Conservation (phyloP, 306 rosid genomes). For the Rosa multiflora region DNA sequence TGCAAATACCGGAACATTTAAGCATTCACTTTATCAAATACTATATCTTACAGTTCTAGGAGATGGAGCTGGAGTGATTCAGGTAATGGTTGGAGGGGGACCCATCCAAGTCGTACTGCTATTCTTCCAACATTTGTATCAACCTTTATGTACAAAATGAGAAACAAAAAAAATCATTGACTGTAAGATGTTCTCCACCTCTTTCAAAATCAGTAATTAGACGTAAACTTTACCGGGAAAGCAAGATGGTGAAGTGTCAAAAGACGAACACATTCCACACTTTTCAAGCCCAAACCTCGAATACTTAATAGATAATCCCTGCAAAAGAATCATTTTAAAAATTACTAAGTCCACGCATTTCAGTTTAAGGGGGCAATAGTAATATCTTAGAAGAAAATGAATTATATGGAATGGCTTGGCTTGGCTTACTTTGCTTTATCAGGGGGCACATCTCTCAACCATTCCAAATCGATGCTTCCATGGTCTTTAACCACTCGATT, state of each 20-base stretch:
- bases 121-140: slow-evolving; percentile 99
- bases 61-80: slow-evolving; percentile 87
- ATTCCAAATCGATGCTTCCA: slow-evolving; percentile 86
- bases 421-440: slow-evolving; percentile 70
- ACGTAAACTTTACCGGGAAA: slow-evolving; percentile 74
- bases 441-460: slow-evolving; percentile 92
- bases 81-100: slow-evolving; percentile 93
- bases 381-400: slow-evolving; percentile 17
- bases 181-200: slow-evolving; percentile 22
- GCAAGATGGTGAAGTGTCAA: slow-evolving; percentile 92
- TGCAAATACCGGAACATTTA: slow-evolving; percentile 9
- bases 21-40: slow-evolving; percentile 10
- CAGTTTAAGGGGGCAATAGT: slow-evolving; percentile 14
- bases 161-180: slow-evolving; percentile 26
- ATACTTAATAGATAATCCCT: slow-evolving; percentile 86
- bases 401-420: slow-evolving; percentile 26
- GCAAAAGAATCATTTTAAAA: slow-evolving; percentile 28
- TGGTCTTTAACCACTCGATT: slow-evolving; percentile 78
- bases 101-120: slow-evolving; percentile 99
- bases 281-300: slow-evolving; percentile 85
- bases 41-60: slow-evolving; percentile 68
- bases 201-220: slow-evolving; percentile 17
- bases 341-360: slow-evolving; percentile 1
- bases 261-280: slow-evolving; percentile 95
- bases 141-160: slow-evolving; percentile 54